Percentiles rank a stretch among this genome's conserved stretches.
These are phyloP conservation scores for Leucosporidium scottii DNA, from an alignment of 768 basidiomycete genomes.

Conservation along the genomic window DNA sequence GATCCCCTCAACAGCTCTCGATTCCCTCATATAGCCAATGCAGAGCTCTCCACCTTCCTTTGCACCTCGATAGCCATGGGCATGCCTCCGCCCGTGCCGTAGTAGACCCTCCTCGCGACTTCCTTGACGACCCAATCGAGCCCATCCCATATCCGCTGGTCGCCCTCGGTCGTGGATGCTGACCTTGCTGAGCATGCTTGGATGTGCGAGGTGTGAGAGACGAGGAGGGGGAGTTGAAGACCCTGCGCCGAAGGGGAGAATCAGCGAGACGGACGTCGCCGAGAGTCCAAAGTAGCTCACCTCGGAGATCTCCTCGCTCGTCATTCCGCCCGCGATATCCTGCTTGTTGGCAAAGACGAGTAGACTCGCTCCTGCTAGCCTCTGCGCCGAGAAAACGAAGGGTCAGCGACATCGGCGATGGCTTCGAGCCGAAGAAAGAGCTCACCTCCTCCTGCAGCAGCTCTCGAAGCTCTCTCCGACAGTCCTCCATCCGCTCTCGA, in stretches of 20 bases:
- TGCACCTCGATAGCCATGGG: background rate
- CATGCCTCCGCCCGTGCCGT: slow-evolving; percentile 45
- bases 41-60: no score
- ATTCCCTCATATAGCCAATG: no score
- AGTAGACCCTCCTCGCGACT: slow-evolving; percentile 80
- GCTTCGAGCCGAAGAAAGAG: background rate
- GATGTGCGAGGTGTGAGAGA: slow-evolving; percentile 23
- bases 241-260: slow-evolving; percentile 2
- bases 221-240: slow-evolving; percentile 4
- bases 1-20: no score
- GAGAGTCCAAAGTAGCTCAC: slow-evolving; percentile 47
- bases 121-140: slow-evolving; percentile 89
- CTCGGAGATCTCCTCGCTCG: slow-evolving; percentile 68
- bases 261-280: background rate
- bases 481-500: slow-evolving; percentile 80
- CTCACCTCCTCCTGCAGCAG: slow-evolving; percentile 87
- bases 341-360: slow-evolving; percentile 95
- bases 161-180: background rate
- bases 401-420: background rate
- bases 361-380: slow-evolving; percentile 77
- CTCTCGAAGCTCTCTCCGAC: slow-evolving; percentile 74
- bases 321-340: slow-evolving; percentile 82
- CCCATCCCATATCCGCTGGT: slow-evolving; percentile 45
- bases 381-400: slow-evolving; percentile 47
- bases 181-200: slow-evolving; percentile 26